A percentile compares a stretch with the other conserved stretches of the same genome.
Conservation (phyloP, 192 early-diverging fungal species). For the Coemansia sp. region DNA sequence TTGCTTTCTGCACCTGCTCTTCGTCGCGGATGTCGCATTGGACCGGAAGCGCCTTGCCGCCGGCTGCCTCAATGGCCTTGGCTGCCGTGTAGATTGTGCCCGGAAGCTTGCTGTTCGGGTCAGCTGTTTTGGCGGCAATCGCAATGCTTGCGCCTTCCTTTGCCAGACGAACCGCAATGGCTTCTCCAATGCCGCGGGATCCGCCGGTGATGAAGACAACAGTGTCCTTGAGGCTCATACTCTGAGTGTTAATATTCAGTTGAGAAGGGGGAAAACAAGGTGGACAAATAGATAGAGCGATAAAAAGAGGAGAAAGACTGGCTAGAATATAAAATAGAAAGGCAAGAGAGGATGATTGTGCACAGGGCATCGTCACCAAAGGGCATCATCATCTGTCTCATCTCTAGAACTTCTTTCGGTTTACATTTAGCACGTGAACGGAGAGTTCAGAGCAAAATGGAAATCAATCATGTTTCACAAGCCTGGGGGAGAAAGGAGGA, state of each 20-base stretch:
- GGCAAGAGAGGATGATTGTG: too few species aligned
- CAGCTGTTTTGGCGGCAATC: constrained; percentile 76
- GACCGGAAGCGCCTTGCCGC: constrained; percentile 75
- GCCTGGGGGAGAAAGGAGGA: too few species aligned
- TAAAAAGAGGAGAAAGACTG: too few species aligned
- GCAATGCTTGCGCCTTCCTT: constrained; percentile 69
- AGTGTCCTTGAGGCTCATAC: constrained; percentile 56
- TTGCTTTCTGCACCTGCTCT: constrained; percentile 67
- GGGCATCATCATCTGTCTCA: too few species aligned
- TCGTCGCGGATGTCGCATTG: constrained; percentile 85
- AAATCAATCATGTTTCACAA: too few species aligned
- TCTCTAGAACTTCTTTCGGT: too few species aligned
- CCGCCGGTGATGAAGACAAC: constrained; percentile 63
- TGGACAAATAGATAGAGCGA: too few species aligned
- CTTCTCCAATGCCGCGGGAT: constrained; percentile 78
- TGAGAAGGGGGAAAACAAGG: too few species aligned
- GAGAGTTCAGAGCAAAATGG: too few species aligned
- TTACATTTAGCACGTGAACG: too few species aligned
- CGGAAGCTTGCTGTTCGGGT: constrained; percentile 70
- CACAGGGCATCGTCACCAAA: too few species aligned
- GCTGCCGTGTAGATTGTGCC: constrained; percentile 85
- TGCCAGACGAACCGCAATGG: constrained; percentile 69
- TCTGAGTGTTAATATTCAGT: background rate
- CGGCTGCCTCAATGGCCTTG: constrained; percentile 67
- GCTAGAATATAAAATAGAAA: too few species aligned